Evolutionary conservation across 495 filamentous ascomycete genomes (phyloP).

Genomic region (Tuber borchii): DNA sequence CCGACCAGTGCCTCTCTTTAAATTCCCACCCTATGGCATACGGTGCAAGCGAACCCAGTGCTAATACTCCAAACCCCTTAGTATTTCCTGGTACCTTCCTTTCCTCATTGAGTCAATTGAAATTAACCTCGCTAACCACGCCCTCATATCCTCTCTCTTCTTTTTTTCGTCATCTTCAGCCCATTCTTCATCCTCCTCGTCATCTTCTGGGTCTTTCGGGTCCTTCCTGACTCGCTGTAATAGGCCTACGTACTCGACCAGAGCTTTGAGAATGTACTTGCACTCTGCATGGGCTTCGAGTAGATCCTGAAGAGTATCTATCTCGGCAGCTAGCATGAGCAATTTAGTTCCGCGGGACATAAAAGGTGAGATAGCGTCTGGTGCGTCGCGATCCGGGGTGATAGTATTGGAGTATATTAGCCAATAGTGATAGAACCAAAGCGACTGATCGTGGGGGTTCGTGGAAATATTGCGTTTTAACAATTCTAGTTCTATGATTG

Average conservation of each 20-base stretch:
- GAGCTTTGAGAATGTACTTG: constrained; percentile 72
- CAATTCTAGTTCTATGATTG: constrained; percentile 58
- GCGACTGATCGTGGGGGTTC: constrained; percentile 81
- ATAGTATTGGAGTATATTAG: constrained; percentile 58
- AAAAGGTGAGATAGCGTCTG: constrained; percentile 52
- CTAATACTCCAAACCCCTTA: constrained; percentile 11
- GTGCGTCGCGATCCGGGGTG: constrained; percentile 18
- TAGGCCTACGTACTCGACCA: constrained; percentile 58
- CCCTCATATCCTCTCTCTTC: constrained; percentile 49
- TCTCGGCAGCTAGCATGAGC: constrained; percentile 53
- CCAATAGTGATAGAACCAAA: constrained; percentile 94
- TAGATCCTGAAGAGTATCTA: constrained; percentile 64
- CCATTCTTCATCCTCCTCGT: constrained; percentile 41
- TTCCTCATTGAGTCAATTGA: constrained; percentile 63
- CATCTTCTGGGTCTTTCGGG: background rate
- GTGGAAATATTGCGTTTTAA: constrained; percentile 71
- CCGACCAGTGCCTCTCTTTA: background rate
- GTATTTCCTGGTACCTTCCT: constrained; percentile 49
- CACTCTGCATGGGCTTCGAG: constrained; percentile 66
- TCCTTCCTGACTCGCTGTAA: constrained; percentile 48
- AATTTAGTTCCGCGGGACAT: constrained; percentile 58
- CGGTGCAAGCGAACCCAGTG: background rate
- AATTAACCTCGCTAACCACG: constrained; percentile 60
- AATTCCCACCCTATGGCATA: background rate
- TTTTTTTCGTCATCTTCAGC: constrained; percentile 40